These are phyloP conservation scores for Malus hybrid DNA, from an alignment of 331 rosid species.

Conservation along the genomic window DNA sequence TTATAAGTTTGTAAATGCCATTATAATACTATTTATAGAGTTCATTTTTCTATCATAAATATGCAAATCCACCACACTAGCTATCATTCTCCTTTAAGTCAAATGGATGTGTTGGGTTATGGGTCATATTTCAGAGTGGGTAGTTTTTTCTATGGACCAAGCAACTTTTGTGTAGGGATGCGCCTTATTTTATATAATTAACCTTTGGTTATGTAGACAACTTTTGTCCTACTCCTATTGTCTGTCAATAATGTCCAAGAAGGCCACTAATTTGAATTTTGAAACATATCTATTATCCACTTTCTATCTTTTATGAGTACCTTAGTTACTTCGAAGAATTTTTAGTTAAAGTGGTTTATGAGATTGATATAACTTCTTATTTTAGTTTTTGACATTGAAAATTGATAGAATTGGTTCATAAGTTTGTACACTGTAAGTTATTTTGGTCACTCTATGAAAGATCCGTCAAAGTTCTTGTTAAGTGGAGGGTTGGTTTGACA, in stretches of 20 bases:
- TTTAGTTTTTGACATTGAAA: too few relatives aligned
- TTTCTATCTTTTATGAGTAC: too few relatives aligned
- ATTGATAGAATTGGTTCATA: too few relatives aligned
- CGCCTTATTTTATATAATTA: neutral
- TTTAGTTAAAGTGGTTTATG: too few relatives aligned
- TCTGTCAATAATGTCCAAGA: constrained; percentile 3
- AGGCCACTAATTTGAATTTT: constrained; percentile 14
- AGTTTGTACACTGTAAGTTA: too few relatives aligned
- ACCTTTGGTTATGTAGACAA: neutral
- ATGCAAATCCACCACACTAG: neutral
- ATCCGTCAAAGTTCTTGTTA: too few relatives aligned
- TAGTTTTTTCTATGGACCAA: neutral
- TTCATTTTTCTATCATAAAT: neutral
- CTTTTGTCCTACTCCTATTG: neutral
- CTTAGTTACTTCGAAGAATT: neutral
- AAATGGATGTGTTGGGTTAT: constrained; percentile 4
- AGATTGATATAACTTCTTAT: too few relatives aligned
- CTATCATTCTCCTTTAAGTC: neutral
- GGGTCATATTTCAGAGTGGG: neutral
- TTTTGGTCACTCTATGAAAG: too few relatives aligned
- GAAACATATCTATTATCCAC: neutral
- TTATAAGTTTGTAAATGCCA: neutral
- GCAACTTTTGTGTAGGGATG: neutral
- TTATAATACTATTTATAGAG: neutral
- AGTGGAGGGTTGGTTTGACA: too few relatives aligned